Base-by-base conservation (phyloP, 1,139 yeast species). In the Hyphopichia burtonii region DNA sequence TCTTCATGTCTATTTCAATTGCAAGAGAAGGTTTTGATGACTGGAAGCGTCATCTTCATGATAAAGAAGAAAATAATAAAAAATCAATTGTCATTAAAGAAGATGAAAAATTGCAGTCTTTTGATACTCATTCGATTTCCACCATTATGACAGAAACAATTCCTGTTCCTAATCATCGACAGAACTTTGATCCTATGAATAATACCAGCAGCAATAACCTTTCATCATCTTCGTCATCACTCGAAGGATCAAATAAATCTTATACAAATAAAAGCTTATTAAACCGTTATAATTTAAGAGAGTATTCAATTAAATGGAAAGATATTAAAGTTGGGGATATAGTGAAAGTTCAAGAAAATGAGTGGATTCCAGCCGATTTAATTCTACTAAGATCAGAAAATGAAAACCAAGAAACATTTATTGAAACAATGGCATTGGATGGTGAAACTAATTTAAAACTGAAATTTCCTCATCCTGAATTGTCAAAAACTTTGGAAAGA, bases 401-500 rank as follows among this genome's bases (percentile, higher is more conserved):
- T 11, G 79, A 78, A 31, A 78, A 81, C 44, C 86, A 84, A 43
- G 87, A 84, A 50, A 85, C 95, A 1, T 88, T 81, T 52, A 82
- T 91, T 19, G 99, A 93, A 62, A 93, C 99, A 0, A 91, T 93
- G 93, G 99, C 96, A 0, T 71, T 93, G 38, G 99, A 93, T 63
- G 99, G 99, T 39, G 99, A 93, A 63, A 93, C 98, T 0, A 91
- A 90, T 56, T 70, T 93, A 47, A 93, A 93, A 61, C 74, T 87
- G 5, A 82, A 80, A 52, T 67, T 68, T 19, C 88, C 96, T 0
- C 85, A 85, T 46, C 69, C 76, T 1, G 87, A 83, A 44, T 49
- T 88, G 6, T 72, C 82, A 14, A 73, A 76, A 30, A 47, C 59
- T 14, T 67, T 82, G 34, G 66, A 74, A 10, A 69, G 74, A 7